Percentiles rank a stretch among this genome's conserved stretches.
phyloP scores from a whole-genome alignment of 331 rosid genomes.

The Arachis monticola region DNA sequence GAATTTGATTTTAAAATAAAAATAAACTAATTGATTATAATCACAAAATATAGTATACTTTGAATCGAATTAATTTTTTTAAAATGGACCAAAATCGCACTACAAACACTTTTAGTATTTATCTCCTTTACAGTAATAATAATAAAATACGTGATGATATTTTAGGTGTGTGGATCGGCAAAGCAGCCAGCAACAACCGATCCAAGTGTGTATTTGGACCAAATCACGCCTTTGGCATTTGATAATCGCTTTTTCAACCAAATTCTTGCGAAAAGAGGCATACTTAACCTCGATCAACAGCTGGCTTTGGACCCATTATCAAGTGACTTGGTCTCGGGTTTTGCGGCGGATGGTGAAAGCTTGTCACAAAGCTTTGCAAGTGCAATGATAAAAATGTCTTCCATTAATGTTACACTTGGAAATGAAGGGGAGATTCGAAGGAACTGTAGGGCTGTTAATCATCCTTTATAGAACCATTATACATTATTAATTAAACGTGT shows the following conservation, averaged over 20 bases:
- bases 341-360: slow-evolving; percentile 24
- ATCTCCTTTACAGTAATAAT: no score
- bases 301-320: slow-evolving; percentile 44
- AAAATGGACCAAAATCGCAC: no score
- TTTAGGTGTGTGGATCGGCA: slow-evolving; percentile 1
- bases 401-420: slow-evolving; percentile 42
- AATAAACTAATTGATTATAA: no score
- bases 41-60: no score
- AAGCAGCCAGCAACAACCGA: not conserved
- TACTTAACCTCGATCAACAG: slow-evolving; percentile 57
- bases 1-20: no score
- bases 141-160: no score
- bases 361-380: slow-evolving; percentile 45
- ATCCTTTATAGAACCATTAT: not conserved
- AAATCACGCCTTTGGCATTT: slow-evolving; percentile 36
- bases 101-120: no score
- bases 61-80: no score
- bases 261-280: slow-evolving; percentile 42
- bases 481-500: not conserved
- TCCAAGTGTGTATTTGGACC: slow-evolving; percentile 52
- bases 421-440: slow-evolving; percentile 51
- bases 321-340: slow-evolving; percentile 35
- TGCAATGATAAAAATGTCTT: slow-evolving; percentile 54
- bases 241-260: slow-evolving; percentile 54
- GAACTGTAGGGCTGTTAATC: slow-evolving; percentile 56